Base-by-base conservation (phyloP, 345 rosid species). In the Syzygium oleosum region DNA sequence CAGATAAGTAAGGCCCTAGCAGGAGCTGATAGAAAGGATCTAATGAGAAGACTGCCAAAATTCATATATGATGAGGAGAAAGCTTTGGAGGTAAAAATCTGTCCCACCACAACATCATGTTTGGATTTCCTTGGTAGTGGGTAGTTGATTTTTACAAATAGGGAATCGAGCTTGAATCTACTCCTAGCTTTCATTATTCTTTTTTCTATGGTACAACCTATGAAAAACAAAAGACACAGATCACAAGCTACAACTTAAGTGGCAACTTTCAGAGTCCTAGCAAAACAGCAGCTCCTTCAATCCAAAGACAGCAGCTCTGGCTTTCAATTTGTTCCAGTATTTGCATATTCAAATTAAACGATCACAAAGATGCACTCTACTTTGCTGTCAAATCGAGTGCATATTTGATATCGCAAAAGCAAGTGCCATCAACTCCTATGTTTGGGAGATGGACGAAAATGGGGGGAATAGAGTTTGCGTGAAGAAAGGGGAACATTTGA, bases 51-150 rank as follows among this genome's bases (percentile, higher is more conserved):
- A 65, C 91, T 93, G 65, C 93, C 95, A 0, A 92, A 91, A 86
- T 93, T 93, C 86, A 91, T 92, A 85, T 93, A 91, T 79, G 94
- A 93, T 88, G 94, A 93, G 63, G 94, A 93, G 77, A 93, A 93
- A 87, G 93, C 90, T 89, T 86, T 90, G 87, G 93, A 93, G 93
- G 94, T 91, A 49, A 41, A 90, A 88, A 51, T 41, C 61, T 65
- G 51, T 85, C 41, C 12, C 84, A 21, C 49, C 52, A 73, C 80
- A 19, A 38, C 4, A 34, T 19, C 56, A 7, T 83, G 31, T 51
- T 51, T 84, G 53, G 22, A 38, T 41, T 31, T 87, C 22, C 68
- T 73, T 38, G 10, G 27, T 73, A 43, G 46, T 43, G 46, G 46
- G 80, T 73, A 73, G 49, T 34, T 9, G 49, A 73, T 14, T 34